Base-by-base conservation (phyloP, 805 yeast species). In the Soucietia sequanensis region DNA sequence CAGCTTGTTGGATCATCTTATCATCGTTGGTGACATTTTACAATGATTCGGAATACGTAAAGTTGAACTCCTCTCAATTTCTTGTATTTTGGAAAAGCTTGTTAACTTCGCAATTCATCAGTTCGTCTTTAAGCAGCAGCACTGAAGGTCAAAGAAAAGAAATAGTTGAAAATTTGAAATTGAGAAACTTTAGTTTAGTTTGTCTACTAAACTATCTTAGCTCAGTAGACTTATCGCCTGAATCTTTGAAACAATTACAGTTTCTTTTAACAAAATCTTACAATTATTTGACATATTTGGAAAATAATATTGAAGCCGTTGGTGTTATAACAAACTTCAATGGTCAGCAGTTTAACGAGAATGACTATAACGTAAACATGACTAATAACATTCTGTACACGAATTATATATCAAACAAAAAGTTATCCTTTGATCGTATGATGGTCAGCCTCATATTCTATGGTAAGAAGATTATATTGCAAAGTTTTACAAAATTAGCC, bases 61-160 rank as follows among this genome's bases (percentile, higher is more conserved):
- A 56, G 37, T 55, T 68, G 42, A 68, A 68, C 41, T 63, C 72
- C 0, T 67, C 74, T 1, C 73, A 68, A 41, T 59, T 66, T 34
- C 48, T 68, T 23, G 65, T 68, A 5, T 68, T 67, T 30, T 68
- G 73, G 73, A 68, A 68, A 39, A 57, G 64, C 41, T 52, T 68
- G 13, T 56, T 68, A 37, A 68, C 74, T 3, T 65, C 72, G 1
- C 73, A 68, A 33, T 65, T 52, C 30, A 56, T 62, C 9, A 51
- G 62, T 23, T 38, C 59, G 4, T 37, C 44, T 6, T 27, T 51
- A 26, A 41, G 44, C 6, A 40, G 50, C 5, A 44, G 41, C 11
- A 41, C 35, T 5, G 33, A 48, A 5, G 39, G 34, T 14, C 60
- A 59, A 39, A 47, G 44, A 11, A 29, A 38, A 15, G 71, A 66